Evolutionary conservation across 2,329 filamentous ascomycete genomes (phyloP).

Genomic region (Colletotrichum agaves): DNA sequence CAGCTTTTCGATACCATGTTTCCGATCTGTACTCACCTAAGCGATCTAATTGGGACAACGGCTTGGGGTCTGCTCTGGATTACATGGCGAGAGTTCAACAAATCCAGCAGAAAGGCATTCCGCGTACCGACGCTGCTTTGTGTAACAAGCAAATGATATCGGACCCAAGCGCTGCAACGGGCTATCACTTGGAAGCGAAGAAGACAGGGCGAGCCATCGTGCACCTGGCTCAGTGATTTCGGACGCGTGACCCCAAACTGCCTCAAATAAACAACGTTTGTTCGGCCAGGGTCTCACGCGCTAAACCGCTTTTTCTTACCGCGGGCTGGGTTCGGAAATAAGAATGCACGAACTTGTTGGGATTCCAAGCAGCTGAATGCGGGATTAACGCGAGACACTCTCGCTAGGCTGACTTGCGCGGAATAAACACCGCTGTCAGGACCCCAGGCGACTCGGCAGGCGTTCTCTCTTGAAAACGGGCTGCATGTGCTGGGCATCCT

Average conservation of each 20-base stretch:
- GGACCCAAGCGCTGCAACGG: not conserved
- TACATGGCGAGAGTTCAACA: slow-evolving; percentile 51
- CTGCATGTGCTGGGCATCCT: no score
- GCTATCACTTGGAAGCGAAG: slow-evolving; percentile 42
- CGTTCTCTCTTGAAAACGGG: not conserved
- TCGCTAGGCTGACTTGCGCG: not conserved
- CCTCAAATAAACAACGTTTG: no score
- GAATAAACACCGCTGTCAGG: slow-evolving; percentile 10
- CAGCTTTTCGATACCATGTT: slow-evolving; percentile 55
- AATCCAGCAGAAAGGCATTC: slow-evolving; percentile 51
- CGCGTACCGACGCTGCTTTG: slow-evolving; percentile 35
- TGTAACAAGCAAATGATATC: slow-evolving; percentile 18
- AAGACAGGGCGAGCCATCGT: slow-evolving; percentile 37
- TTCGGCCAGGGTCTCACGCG: not conserved
- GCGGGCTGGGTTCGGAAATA: no score
- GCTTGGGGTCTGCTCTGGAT: slow-evolving; percentile 33
- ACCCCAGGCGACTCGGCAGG: slow-evolving; percentile 11
- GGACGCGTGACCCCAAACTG: not conserved
- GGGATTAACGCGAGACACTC: not conserved
- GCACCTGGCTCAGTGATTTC: no score
- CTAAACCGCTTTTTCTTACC: slow-evolving; percentile 14
- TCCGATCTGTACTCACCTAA: slow-evolving; percentile 51
- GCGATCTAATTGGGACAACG: slow-evolving; percentile 53
- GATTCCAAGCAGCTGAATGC: slow-evolving; percentile 8
- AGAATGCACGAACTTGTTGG: not conserved